Base-by-base conservation (phyloP, 202 grass and related monocot species). In the Digitaria exilis region DNA sequence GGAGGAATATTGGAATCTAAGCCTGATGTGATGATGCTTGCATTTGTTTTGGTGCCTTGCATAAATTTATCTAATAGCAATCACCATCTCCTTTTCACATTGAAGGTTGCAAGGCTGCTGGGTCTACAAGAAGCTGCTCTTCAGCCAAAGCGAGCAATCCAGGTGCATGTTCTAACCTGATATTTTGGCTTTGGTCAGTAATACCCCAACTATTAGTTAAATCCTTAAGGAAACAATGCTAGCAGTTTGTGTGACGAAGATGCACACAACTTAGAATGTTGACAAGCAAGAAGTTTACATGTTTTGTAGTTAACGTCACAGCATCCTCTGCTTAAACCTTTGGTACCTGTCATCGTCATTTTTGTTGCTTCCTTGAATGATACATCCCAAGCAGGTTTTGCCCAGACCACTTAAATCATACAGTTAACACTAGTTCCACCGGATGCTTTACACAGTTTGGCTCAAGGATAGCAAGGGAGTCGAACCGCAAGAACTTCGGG, bases 141-240 rank as follows among this genome's bases (percentile, higher is more conserved):
- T 84, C 78, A 92, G 74, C 96, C 96, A 71, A 98, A 98, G 81
- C 83, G 96, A 43, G 96, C 93, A 46, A 96, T 98, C 59, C 93
- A 98, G 96, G 96, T 98, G 70, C 58, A 70, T 32, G 73, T 73
- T 83, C 18, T 65, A 78, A 83, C 69, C 59, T 44, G 21, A 42
- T 80, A 21, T 16, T 58, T 65, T 11, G 17, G 25, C 29, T 67
- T 68, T 28, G 10, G 29, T 46, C 21, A 66, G 48, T 15, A 42
- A 74, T 43, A 56, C 26, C 29, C 29, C 18, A 35, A n/a, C 1
- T 26, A 35, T 48, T 39, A 59, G 57, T 1, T 16, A 66, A 41
- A 48, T 48, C 30, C 17, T 51, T 43, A 24, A 62, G 19, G 61
- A 22, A 68, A 75, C 30, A 75, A 2, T 60, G 30, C n/a, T 34